phyloP scores from a whole-genome alignment of 2,329 filamentous ascomycete species.

The Aspergillus versicolor region DNA sequence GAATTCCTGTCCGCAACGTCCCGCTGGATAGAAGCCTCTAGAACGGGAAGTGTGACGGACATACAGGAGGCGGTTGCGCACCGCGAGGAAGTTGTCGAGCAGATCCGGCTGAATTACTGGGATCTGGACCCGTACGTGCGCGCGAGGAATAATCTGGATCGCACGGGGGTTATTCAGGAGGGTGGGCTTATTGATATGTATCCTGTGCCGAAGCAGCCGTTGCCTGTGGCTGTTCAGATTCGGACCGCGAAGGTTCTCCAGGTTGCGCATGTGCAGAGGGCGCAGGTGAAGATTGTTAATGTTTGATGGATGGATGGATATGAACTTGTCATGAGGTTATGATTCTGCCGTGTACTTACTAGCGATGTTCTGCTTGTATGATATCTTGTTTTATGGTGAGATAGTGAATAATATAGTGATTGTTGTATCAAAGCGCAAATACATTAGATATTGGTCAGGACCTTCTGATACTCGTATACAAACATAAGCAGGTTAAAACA shows the following conservation, averaged over 20 bases:
- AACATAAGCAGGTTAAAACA: too few species aligned
- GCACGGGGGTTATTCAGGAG: slow-evolving; percentile 63
- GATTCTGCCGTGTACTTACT: background rate
- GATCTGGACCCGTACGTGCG: slow-evolving; percentile 79
- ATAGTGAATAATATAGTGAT: too few species aligned
- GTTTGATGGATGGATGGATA: slow-evolving; percentile 2
- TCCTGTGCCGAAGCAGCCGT: slow-evolving; percentile 26
- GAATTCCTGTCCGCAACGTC: slow-evolving; percentile 72
- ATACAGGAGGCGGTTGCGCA: slow-evolving; percentile 52
- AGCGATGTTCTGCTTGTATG: background rate
- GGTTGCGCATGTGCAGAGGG: slow-evolving; percentile 14
- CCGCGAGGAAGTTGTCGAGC: slow-evolving; percentile 61
- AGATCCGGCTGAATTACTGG: slow-evolving; percentile 79
- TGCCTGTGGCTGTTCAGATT: slow-evolving; percentile 4
- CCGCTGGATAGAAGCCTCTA: slow-evolving; percentile 65
- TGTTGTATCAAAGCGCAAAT: too few species aligned
- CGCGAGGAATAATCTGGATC: slow-evolving; percentile 76
- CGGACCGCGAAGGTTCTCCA: slow-evolving; percentile 15
- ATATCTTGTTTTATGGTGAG: background rate
- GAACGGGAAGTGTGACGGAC: slow-evolving; percentile 42
- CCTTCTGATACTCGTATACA: too few species aligned
- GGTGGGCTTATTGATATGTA: slow-evolving; percentile 62
- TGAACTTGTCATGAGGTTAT: background rate
- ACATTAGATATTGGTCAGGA: too few species aligned
- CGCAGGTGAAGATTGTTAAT: slow-evolving; percentile 15